Conservation (phyloP, 2,329 filamentous ascomycete genomes). For the Ceratocystis huliohia region DNA sequence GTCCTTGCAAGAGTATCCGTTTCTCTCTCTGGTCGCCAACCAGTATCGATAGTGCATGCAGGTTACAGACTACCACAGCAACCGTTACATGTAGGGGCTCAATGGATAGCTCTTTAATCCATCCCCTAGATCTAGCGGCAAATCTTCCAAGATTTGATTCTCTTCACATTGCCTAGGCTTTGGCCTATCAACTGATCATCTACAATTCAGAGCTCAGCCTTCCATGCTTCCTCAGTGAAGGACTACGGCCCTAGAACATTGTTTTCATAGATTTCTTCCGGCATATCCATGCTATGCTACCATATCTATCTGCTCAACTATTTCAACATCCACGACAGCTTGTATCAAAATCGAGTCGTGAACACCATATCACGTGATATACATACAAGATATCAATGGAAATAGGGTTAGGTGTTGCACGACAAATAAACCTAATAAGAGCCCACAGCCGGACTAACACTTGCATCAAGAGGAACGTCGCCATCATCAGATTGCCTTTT, state of each 20-base stretch:
- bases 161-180: too few relatives aligned
- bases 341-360: too few relatives aligned
- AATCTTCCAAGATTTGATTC: not conserved
- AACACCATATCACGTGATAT: not conserved
- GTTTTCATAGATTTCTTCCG: not conserved
- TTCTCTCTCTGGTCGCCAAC: not conserved
- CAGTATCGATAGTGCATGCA: not conserved
- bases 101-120: too few relatives aligned
- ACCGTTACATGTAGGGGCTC: not conserved
- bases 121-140: too few relatives aligned
- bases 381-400: not conserved
- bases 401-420: not conserved
- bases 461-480: too few relatives aligned
- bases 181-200: too few relatives aligned
- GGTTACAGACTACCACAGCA: not conserved
- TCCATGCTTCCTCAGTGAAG: too few relatives aligned
- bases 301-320: too few relatives aligned
- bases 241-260: too few relatives aligned
- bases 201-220: too few relatives aligned
- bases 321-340: too few relatives aligned
- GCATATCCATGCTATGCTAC: not conserved
- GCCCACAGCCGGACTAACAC: not conserved
- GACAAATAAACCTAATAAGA: not conserved
- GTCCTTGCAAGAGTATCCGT: not conserved
- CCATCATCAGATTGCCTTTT: too few relatives aligned